Conservation (phyloP, 495 filamentous ascomycete species). For the Xylaria curta region DNA sequence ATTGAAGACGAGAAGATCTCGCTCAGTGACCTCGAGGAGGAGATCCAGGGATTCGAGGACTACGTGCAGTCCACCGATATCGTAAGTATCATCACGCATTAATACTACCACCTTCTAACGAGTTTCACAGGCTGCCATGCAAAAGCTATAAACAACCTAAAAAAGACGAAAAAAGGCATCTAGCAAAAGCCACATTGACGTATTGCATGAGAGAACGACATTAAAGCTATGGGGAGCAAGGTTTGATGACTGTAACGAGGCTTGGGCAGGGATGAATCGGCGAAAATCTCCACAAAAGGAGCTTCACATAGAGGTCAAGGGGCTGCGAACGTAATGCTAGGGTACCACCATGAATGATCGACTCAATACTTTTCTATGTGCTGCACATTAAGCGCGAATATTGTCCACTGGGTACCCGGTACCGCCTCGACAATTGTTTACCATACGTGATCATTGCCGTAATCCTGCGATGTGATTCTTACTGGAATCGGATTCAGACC, state of each 20-base stretch:
- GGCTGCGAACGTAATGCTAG: slow-evolving; percentile 31
- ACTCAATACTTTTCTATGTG: slow-evolving; percentile 19
- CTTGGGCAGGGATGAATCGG: slow-evolving; percentile 33
- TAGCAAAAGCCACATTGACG: slow-evolving; percentile 14
- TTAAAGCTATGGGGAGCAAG: slow-evolving; percentile 28
- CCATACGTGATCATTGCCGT: not conserved
- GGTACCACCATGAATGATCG: slow-evolving; percentile 29
- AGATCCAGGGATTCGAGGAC: slow-evolving; percentile 87
- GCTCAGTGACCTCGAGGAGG: slow-evolving; percentile 80
- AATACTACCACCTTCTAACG: slow-evolving; percentile 17
- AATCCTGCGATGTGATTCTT: not conserved
- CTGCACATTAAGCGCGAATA: not conserved
- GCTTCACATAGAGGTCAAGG: slow-evolving; percentile 33
- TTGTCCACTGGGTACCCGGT: not conserved
- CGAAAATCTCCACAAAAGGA: slow-evolving; percentile 29
- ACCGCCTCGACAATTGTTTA: not conserved
- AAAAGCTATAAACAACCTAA: slow-evolving; percentile 74
- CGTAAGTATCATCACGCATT: slow-evolving; percentile 53
- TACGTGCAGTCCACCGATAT: slow-evolving; percentile 96
- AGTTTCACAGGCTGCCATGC: slow-evolving; percentile 72
- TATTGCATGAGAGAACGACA: slow-evolving; percentile 40
- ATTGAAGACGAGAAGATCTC: slow-evolving; percentile 97
- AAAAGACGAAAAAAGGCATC: not conserved
- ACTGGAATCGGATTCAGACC: not conserved
- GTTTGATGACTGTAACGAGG: slow-evolving; percentile 38